Base-by-base conservation (phyloP, 2,329 filamentous ascomycete species). In the Penicillium hesseltinei region DNA sequence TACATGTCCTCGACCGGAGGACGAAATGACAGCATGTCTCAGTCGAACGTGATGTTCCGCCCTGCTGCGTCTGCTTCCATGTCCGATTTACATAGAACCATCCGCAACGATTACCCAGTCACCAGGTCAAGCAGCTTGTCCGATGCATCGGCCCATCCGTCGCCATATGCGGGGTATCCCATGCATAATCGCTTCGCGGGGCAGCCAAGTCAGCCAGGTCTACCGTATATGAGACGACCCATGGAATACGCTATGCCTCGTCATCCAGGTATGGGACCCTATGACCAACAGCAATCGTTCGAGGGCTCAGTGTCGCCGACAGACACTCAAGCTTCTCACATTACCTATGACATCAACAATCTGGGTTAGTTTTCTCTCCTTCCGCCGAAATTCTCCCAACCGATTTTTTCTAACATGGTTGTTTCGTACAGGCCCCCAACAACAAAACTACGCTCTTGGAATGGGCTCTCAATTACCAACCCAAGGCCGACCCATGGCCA, bases 41-140 rank as follows among this genome's bases (percentile, higher is more conserved):
- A 60, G 54, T 63, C 65, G 9, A 67, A 67, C 11, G 64, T 63
- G 50, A 61, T 69, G 43, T 65, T 68, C 51, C 64, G 68, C 27
- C 61, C 65, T 29, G 62, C 66, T 33, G 60, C 65, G 7, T 66
- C 66, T 10, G 60, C 64, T 4, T 65, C 69, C 0, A 64, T 71
- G 46, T 59, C 68, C 15, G 69, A 71, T 40, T 50, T 73, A 47
- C 66, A 73, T 48, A 61, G 68, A 54, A 62, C 65, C 42, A 64
- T 64, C 36, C 68, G 69, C 25, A 66, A 58, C 45, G 59, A 69
- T 25, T 71, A 67, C 47, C 64, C 67, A 6, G 69, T 69, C 38
- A 63, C 69, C 21, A 63, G 72, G 45, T 74, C 73, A 7, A 74
- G 70, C 62, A 75, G 73, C 35, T 62, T 75, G 39, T 75, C 73